A percentile compares a stretch with the other conserved stretches of the same genome.
Evolutionary conservation across 148 eudicot genomes (phyloP).

Genomic region (Camellia japonica): DNA sequence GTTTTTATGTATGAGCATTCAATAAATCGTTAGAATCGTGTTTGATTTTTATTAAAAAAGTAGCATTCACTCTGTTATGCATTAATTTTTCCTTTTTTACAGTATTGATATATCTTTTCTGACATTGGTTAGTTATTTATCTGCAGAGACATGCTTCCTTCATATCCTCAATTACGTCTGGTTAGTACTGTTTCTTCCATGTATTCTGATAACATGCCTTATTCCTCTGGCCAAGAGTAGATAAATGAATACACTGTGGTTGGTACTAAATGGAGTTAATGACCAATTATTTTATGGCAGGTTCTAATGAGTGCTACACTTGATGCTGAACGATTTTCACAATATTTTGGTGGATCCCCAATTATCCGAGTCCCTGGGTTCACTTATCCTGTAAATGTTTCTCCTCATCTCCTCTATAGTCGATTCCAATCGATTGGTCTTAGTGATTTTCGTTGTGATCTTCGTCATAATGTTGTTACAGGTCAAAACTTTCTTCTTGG

Average conservation of each 20-base stretch:
- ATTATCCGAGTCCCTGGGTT: constrained; percentile 90
- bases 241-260: not conserved
- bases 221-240: not conserved
- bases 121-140: constrained; percentile 16
- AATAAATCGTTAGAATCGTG: not conserved
- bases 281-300: constrained; percentile 34
- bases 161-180: constrained; percentile 72
- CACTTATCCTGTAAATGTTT: constrained; percentile 81
- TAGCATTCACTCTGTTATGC: not conserved
- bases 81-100: not conserved
- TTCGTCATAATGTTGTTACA: constrained; percentile 30
- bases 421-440: constrained; percentile 2
- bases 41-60: not conserved
- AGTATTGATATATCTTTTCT: not conserved
- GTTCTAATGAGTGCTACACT: constrained; percentile 98
- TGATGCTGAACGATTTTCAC: constrained; percentile 93
- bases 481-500: constrained; percentile 81
- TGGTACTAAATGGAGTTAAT: constrained; percentile 13
- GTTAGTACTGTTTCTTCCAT: constrained; percentile 37
- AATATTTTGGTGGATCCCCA: constrained; percentile 94
- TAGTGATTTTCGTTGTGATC: constrained; percentile 11
- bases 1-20: not conserved
- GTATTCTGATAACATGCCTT: not conserved
- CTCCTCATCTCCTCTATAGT: not conserved
- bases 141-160: constrained; percentile 94